These are phyloP conservation scores for Penstemon barbatus DNA, from an alignment of 257 asterid genomes.

Conservation along the genomic window DNA sequence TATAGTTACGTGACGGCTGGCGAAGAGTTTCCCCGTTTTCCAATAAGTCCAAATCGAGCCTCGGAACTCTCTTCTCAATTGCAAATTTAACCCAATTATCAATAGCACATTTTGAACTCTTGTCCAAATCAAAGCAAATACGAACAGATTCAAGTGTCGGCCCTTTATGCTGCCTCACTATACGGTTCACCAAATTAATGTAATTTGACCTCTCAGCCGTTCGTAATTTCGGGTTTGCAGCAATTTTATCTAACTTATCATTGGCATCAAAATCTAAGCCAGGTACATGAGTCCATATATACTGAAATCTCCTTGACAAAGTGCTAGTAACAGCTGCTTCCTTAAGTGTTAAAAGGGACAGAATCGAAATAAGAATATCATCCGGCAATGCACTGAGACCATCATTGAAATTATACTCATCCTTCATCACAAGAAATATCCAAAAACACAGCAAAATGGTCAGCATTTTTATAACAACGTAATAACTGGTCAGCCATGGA, in stretches of 20 bases:
- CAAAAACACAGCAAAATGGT: constrained; percentile 19
- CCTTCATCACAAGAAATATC: constrained; percentile 22
- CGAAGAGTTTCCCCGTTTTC: constrained; percentile 52
- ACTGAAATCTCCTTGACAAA: constrained; percentile 45
- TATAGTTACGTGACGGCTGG: constrained; percentile 38
- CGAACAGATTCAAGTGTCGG: constrained; percentile 32
- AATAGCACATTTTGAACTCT: constrained; percentile 42
- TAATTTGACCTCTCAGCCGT: constrained; percentile 43
- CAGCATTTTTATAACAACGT: constrained; percentile 6
- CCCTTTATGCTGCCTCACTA: constrained; percentile 44
- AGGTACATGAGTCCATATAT: constrained; percentile 43
- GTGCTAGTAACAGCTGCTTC: constrained; percentile 46
- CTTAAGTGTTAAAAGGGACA: constrained; percentile 42
- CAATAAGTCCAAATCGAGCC: constrained; percentile 53
- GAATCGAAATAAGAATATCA: constrained; percentile 44
- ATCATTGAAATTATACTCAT: constrained; percentile 31
- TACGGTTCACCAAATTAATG: constrained; percentile 62
- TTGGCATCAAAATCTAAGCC: constrained; percentile 46
- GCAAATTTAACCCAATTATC: constrained; percentile 56
- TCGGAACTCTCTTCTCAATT: constrained; percentile 37
- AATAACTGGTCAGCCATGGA: too few species aligned
- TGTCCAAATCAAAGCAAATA: constrained; percentile 53
- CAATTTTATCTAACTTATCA: constrained; percentile 36
- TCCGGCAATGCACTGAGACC: constrained; percentile 45
- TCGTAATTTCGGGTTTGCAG: constrained; percentile 33